These are phyloP conservation scores for Alternaria triticina DNA, from an alignment of 2,329 filamentous ascomycete genomes.

Conservation along the genomic window DNA sequence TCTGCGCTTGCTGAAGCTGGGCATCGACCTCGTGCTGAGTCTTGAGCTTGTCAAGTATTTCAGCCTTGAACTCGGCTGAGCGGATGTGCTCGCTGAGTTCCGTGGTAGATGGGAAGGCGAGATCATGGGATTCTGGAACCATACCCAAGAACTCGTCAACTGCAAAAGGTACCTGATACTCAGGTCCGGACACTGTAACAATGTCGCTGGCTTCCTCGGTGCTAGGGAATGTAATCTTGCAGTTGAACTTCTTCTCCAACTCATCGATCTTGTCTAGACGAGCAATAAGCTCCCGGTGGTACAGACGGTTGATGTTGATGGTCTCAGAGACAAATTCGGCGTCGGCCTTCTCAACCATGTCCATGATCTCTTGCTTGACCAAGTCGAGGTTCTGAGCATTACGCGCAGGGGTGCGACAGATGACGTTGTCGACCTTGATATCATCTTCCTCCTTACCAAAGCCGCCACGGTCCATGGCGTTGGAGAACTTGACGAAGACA, in stretches of 20 bases:
- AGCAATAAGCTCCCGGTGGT: slow-evolving; percentile 90
- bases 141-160: slow-evolving; percentile 96
- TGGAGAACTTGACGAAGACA: slow-evolving; percentile 99
- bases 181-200: slow-evolving; percentile 92
- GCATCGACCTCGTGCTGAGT: slow-evolving; percentile 91
- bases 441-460: slow-evolving; percentile 97
- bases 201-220: slow-evolving; percentile 97
- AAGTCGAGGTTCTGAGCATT: slow-evolving; percentile 96
- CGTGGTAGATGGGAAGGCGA: slow-evolving; percentile 78
- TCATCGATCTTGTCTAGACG: slow-evolving; percentile 90
- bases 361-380: slow-evolving; percentile 98
- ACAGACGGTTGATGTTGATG: slow-evolving; percentile 91
- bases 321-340: slow-evolving; percentile 96
- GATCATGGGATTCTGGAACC: slow-evolving; percentile 95
- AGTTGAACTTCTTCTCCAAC: slow-evolving; percentile 98
- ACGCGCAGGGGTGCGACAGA: slow-evolving; percentile 94
- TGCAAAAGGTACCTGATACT: slow-evolving; percentile 97
- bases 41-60: slow-evolving; percentile 83
- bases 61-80: slow-evolving; percentile 79
- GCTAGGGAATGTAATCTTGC: slow-evolving; percentile 98
- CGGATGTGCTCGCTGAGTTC: slow-evolving; percentile 82
- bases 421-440: slow-evolving; percentile 98
- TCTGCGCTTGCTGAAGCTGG: slow-evolving; percentile 65
- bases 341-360: slow-evolving; percentile 98
- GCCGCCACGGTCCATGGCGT: slow-evolving; percentile 95